A percentile compares a stretch with the other conserved stretches of the same genome.
These are phyloP conservation scores for Lycium ferocissimum DNA, from an alignment of 257 asterid species.

Conservation along the genomic window DNA sequence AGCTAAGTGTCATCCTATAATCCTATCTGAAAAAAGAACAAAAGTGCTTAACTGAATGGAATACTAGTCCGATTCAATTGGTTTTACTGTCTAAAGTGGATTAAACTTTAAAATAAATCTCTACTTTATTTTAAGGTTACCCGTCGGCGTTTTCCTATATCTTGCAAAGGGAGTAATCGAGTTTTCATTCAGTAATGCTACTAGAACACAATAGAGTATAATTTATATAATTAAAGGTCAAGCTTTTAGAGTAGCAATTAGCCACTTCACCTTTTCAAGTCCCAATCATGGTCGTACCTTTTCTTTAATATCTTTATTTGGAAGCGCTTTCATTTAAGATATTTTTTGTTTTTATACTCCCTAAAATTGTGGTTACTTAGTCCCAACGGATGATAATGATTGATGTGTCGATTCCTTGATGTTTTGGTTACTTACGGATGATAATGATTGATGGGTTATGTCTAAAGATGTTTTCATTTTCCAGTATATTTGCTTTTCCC, in stretches of 20 bases:
- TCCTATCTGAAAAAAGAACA: neutral
- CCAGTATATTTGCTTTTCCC: neutral
- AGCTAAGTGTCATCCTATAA: too few species aligned
- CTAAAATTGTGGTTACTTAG: neutral
- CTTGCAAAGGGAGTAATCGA: neutral
- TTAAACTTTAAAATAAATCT: neutral
- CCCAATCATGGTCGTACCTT: neutral
- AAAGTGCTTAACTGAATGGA: neutral
- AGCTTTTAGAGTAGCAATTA: neutral
- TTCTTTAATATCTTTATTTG: neutral
- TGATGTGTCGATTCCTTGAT: neutral
- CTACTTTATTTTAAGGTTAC: neutral
- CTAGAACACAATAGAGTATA: neutral
- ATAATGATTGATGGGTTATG: conserved; percentile 23
- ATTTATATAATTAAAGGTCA: neutral
- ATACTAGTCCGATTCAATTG: neutral
- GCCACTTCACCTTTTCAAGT: conserved; percentile 15
- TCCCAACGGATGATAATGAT: conserved; percentile 24
- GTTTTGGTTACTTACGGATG: neutral
- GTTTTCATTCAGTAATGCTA: conserved; percentile 6
- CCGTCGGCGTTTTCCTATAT: neutral
- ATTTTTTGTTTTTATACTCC: neutral
- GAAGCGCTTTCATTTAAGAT: neutral
- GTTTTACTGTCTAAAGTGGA: neutral
- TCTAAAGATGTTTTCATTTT: conserved; percentile 12